Conservation (phyloP, 306 rosid genomes). For the Pueraria montana region DNA sequence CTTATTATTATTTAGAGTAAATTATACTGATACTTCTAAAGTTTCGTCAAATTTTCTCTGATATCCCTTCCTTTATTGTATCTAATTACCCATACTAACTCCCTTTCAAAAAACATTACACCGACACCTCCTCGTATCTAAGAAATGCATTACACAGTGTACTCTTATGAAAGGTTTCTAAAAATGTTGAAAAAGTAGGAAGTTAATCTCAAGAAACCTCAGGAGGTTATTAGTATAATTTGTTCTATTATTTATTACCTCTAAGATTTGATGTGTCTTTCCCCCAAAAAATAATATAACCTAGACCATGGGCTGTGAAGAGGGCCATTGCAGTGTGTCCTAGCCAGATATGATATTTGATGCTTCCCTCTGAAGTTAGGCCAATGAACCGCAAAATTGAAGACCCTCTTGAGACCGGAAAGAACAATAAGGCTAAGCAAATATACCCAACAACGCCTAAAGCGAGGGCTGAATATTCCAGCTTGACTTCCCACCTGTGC, state of each 20-base stretch:
- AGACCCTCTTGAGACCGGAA: constrained; percentile 69
- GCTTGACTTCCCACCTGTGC: constrained; percentile 71
- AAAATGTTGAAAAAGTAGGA: no score
- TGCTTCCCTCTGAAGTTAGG: constrained; percentile 66
- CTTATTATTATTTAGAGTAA: no score
- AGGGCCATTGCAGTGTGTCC: constrained; percentile 58
- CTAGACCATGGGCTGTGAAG: constrained; percentile 61
- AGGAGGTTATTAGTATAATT: neutral
- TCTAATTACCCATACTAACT: no score
- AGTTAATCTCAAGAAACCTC: neutral
- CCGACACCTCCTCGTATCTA: no score
- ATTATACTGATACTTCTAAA: no score
- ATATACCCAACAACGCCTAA: constrained; percentile 66
- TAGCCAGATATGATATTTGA: constrained; percentile 69
- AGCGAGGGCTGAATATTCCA: constrained; percentile 53
- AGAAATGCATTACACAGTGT: no score
- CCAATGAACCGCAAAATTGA: constrained; percentile 59
- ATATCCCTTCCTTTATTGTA: no score
- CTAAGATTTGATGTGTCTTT: constrained; percentile 55
- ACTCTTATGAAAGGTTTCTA: no score
- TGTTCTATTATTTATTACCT: constrained; percentile 37
- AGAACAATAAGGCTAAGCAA: constrained; percentile 62
- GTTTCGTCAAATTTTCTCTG: no score
- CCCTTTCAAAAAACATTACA: no score
- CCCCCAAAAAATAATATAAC: constrained; percentile 58